A percentile compares a stretch with the other conserved stretches of the same genome.
Evolutionary conservation across 768 basidiomycete genomes (phyloP).

Genomic region (Kwoniella bestiolae): DNA sequence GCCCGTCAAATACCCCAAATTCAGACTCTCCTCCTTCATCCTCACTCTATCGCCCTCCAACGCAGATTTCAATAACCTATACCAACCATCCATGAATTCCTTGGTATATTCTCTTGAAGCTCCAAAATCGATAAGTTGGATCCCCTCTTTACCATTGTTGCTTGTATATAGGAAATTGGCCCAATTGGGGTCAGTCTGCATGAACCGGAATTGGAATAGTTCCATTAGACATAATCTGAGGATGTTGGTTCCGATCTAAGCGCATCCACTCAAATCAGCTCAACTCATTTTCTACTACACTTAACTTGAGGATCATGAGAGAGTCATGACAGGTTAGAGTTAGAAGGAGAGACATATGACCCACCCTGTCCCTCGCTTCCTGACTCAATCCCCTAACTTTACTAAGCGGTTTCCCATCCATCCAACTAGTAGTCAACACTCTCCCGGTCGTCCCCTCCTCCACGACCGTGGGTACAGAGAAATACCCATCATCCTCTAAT

Average conservation of each 20-base stretch:
- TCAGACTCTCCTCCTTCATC: constrained; percentile 74
- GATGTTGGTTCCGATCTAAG: constrained; percentile 79
- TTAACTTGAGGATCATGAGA: too few relatives aligned
- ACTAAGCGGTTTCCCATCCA: constrained; percentile 80
- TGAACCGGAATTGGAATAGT: constrained; percentile 83
- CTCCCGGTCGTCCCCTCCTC: constrained; percentile 78
- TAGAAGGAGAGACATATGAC: too few relatives aligned
- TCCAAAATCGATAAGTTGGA: constrained; percentile 90
- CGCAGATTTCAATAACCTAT: constrained; percentile 79
- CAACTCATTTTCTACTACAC: neutral
- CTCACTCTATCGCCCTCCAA: constrained; percentile 68
- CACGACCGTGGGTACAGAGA: constrained; percentile 79
- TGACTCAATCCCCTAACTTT: constrained; percentile 63
- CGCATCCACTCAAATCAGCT: neutral
- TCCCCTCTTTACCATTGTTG: constrained; percentile 7
- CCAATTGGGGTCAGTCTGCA: constrained; percentile 99
- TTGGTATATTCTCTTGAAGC: constrained; percentile 85
- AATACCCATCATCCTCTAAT: constrained; percentile 64
- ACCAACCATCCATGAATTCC: constrained; percentile 87
- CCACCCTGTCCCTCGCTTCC: constrained; percentile 73
- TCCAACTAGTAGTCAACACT: constrained; percentile 87
- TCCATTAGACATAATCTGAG: constrained; percentile 86
- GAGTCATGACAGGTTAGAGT: too few relatives aligned
- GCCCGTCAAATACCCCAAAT: constrained; percentile 87
- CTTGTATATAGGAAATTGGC: constrained; percentile 91